phyloP scores from a whole-genome alignment of 306 rosid genomes.

The Dryas alaskensis region DNA sequence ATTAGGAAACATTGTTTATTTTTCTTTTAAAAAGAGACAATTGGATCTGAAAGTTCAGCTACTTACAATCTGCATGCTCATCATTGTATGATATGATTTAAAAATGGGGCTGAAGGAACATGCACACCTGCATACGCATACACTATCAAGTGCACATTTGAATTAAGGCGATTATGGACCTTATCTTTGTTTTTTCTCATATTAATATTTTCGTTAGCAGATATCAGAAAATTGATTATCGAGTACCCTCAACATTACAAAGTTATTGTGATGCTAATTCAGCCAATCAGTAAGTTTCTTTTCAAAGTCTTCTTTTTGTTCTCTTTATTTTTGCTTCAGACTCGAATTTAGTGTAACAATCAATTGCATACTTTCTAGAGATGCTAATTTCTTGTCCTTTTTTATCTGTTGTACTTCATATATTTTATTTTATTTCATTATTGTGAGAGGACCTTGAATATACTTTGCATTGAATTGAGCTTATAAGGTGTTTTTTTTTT shows the following conservation, averaged over 20 bases:
- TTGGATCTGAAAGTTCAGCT: not conserved
- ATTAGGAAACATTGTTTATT: too few species aligned
- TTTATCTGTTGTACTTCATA: not conserved
- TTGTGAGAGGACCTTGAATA: conserved; percentile 3
- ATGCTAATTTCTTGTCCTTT: not conserved
- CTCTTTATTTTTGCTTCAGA: conserved; percentile 18
- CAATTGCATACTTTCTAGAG: not conserved
- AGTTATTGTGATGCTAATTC: conserved; percentile 62
- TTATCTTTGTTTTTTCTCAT: conserved; percentile 11
- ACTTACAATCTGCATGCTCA: not conserved
- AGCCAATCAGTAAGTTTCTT: conserved; percentile 57
- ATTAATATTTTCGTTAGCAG: conserved; percentile 41
- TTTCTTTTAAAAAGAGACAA: too few species aligned
- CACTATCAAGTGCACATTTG: not conserved
- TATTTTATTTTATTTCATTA: not conserved
- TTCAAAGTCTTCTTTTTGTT: conserved; percentile 6
- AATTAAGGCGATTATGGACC: not conserved
- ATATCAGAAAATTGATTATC: conserved; percentile 79
- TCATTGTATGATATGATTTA: not conserved
- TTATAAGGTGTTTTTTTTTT: too few species aligned
- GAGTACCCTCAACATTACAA: conserved; percentile 70
- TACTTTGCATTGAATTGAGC: not conserved
- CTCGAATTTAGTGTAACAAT: not conserved
- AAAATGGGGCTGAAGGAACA: not conserved
- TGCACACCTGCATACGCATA: not conserved